Evolutionary conservation across 1,284 basidiomycete species (phyloP), one percentile per base, ranked within the genome.

Genomic region (Termitomyces sp.): DNA sequence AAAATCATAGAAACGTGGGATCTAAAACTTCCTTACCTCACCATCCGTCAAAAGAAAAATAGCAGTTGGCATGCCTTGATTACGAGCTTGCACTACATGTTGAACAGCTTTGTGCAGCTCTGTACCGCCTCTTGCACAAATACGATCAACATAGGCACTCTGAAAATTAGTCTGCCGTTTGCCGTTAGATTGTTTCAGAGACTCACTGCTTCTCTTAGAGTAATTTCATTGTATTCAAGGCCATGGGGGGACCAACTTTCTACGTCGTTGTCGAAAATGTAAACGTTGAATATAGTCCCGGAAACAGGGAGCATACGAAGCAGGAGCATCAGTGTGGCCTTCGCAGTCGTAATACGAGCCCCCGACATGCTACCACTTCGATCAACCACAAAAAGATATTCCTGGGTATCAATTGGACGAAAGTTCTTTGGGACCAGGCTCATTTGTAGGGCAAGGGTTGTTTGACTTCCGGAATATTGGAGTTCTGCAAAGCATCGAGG

Each of bases 41-140:
- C 81, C 81, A 55, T 83, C 82, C 0, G 82, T 84, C 31, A 84
- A 65, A 17, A 83, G 63, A 57, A 84, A 83, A 1, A 81, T 63
- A 1, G 69, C 74, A 3, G 77, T 75, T 0, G 80, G 71, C 5
- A 73, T 68, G 19, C 49, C 45, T 1, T 10, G 44, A 40, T 67
- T 61, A 49, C 79, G 73, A 41, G 50, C 57, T 13, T 55, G 33
- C 26, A 79, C 67, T 5, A 71, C 71, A 10, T 54, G 43, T 39
- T 58, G 46, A 19, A 84, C 59, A 0, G 80, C 81, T 0, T 19
- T 21, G 0, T 64, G 54, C 13, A 79, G 75, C 44, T 82, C 73
- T 1, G 82, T 84, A 3, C 81, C 80, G 2, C 75, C 76, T 50
- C 77, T 38, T 0, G 78, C 74, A 1, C 38, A 1, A 69, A 84